phyloP scores from a whole-genome alignment of 768 basidiomycete genomes.

The Tubosaeta sp. region DNA sequence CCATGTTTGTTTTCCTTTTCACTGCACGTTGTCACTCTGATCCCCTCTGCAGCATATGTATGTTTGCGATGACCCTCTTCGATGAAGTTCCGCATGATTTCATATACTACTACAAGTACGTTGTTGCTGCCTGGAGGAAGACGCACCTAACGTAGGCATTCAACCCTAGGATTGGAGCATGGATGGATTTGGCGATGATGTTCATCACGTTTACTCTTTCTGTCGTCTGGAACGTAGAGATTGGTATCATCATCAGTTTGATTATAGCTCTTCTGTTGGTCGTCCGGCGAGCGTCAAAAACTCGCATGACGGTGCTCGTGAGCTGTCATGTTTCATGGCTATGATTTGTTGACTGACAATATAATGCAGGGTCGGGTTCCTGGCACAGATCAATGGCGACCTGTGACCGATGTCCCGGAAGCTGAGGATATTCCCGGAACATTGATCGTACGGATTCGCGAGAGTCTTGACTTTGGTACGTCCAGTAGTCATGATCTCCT shows the following conservation, averaged over 20 bases:
- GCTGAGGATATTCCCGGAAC: conserved; percentile 78
- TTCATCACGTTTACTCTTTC: conserved; percentile 82
- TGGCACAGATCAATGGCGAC: conserved; percentile 85
- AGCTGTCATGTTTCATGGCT: not conserved
- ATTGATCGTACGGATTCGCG: conserved; percentile 84
- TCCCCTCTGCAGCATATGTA: conserved; percentile 53
- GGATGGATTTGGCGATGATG: conserved; percentile 87
- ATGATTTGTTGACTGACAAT: not conserved
- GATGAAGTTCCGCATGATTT: conserved; percentile 87
- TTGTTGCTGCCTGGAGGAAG: conserved; percentile 2
- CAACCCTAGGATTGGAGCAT: conserved; percentile 67
- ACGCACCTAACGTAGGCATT: not conserved
- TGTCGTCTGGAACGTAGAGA: conserved; percentile 87
- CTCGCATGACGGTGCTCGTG: conserved; percentile 88
- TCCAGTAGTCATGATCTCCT: not conserved
- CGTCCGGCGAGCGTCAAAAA: conserved; percentile 82
- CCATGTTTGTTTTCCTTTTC: conserved; percentile 56
- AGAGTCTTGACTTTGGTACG: conserved; percentile 87
- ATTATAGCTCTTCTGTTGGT: conserved; percentile 86
- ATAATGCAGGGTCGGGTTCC: conserved; percentile 71
- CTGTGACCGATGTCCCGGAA: conserved; percentile 83
- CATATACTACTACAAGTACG: conserved; percentile 76
- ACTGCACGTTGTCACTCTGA: conserved; percentile 4
- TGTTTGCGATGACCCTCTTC: conserved; percentile 83
- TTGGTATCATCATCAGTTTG: conserved; percentile 86